Conservation (phyloP, 257 asterid genomes). For the Solanum arcanum region DNA sequence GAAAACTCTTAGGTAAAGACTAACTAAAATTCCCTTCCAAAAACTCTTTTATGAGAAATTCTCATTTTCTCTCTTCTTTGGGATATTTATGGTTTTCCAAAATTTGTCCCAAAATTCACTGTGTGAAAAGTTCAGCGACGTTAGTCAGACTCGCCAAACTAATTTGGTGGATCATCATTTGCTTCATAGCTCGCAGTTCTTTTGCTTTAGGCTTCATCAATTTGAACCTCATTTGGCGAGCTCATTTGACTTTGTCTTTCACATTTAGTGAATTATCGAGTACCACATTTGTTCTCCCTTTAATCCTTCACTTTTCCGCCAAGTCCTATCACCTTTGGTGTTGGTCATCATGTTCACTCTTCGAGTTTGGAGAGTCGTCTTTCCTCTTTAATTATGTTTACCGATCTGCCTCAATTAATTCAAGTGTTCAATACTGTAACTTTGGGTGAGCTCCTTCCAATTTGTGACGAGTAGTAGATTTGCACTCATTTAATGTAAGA, state of each 20-base stretch:
- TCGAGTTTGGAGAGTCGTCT: background rate
- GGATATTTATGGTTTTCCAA: background rate
- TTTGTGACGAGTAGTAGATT: background rate
- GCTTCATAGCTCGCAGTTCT: background rate
- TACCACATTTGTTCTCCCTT: background rate
- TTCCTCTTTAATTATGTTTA: no score
- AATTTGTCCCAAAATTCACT: background rate
- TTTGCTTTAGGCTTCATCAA: background rate
- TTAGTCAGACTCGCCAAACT: background rate
- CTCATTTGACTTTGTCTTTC: background rate
- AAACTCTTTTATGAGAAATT: background rate
- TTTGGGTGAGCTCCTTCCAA: background rate
- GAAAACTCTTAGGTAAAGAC: background rate
- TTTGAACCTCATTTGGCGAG: background rate
- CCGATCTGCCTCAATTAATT: background rate
- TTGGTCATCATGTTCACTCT: background rate
- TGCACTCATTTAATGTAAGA: background rate
- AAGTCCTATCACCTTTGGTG: background rate
- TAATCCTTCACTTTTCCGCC: background rate
- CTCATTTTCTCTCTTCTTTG: background rate
- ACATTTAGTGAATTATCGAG: background rate
- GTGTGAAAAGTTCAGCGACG: background rate
- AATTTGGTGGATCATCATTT: background rate
- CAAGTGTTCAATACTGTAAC: background rate
- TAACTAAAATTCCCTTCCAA: background rate